phyloP scores from a whole-genome alignment of 2,329 filamentous ascomycete genomes.

The Chalaropsis ovoidea region DNA sequence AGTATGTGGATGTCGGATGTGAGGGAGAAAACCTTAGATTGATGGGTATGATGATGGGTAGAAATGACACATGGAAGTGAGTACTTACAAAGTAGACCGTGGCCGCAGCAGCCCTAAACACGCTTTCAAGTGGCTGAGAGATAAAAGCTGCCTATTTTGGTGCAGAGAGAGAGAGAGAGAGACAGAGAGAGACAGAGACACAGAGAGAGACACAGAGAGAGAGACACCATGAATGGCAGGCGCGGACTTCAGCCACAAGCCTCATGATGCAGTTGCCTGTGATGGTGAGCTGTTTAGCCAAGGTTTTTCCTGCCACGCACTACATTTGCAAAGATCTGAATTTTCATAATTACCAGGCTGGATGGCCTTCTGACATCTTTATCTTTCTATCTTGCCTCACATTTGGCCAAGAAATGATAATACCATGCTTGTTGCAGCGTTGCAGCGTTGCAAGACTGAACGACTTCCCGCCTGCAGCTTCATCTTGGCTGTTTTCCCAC shows the following conservation, averaged over 20 bases:
- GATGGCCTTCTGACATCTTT: not conserved
- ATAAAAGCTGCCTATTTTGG: no score
- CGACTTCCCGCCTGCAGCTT: not conserved
- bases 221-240: not conserved
- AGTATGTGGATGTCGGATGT: no score
- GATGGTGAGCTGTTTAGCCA: not conserved
- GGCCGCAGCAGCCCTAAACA: no score
- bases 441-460: not conserved
- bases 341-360: no score
- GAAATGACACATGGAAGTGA: no score
- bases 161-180: no score
- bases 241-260: not conserved
- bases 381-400: not conserved
- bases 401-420: no score
- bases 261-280: not conserved
- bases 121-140: no score
- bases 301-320: not conserved
- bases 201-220: no score
- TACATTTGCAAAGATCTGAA: not conserved
- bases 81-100: no score
- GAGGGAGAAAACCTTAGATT: not conserved
- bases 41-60: no score
- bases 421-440: not conserved
- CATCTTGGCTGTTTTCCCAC: not conserved
- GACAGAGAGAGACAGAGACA: not conserved